Base-by-base conservation (phyloP, 495 filamentous ascomycete species). In the Hypoxylon rickii region DNA sequence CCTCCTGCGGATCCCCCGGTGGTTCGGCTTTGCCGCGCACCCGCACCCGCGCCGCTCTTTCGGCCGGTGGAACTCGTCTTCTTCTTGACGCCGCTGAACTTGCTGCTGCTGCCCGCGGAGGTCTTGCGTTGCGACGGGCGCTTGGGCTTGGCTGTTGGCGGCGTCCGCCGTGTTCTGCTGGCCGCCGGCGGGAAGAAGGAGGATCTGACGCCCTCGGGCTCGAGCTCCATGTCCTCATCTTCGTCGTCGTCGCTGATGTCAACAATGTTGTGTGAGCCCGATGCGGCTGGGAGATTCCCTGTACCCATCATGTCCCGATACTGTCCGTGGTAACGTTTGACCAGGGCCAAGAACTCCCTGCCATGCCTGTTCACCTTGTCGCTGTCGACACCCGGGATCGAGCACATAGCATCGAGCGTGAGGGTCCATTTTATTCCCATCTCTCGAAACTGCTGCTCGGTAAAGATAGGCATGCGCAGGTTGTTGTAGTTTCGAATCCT, bases 401-500 rank as follows among this genome's bases (percentile, higher is more conserved):
- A 63, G 29, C 72, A 72, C 79, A 98, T 84, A 51, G 86, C 75
- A 2, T 73, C 73, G 32, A 76, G 32, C 22, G 74, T 77, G 70
- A 81, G 74, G 61, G 81, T 86, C 56, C 93, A 91, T 21, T 74
- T 63, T 33, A 96, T 88, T 3, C 83, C 90, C 87, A 98, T 96
- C 63, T 90, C 86, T 19, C 91, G 86, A 44, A 95, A 74, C 1
- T 89, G 76, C 20, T 78, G 79, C 62, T 96, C 90, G 0, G 86
- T 86, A 68, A 97, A 97, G 18, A 82, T 68, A 2, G 88, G 86
- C 42, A 80, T 77, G 8, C 86, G 83, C 15, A 89, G 73, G 8
- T 73, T 67, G 33, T 84, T 86, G 7, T 77, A 71, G 39, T 86
- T 78, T 47, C 90, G 79, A 19, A 97, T 73, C 46, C 85, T 77